Conservation (phyloP, 1,139 yeast genomes). For the Kurtzmaniella quercitrusa region DNA sequence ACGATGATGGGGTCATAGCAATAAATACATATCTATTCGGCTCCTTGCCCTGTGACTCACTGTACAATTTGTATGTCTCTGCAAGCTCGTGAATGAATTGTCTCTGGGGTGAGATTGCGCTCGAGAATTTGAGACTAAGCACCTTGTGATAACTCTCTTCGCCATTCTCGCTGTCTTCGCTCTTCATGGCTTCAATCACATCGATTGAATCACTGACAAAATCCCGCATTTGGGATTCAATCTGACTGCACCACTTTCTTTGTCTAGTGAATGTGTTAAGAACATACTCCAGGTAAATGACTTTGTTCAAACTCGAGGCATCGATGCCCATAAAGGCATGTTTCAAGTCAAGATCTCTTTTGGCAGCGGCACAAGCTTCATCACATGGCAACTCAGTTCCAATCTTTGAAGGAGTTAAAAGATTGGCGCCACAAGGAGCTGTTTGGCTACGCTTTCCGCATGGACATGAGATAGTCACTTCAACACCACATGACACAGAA, state of each 20-base stretch:
- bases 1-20: conserved; percentile 35
- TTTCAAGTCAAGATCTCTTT: conserved; percentile 59
- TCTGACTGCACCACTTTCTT: conserved; percentile 57
- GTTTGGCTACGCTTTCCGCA: conserved; percentile 55
- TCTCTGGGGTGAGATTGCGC: conserved; percentile 70
- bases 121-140: conserved; percentile 48
- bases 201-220: conserved; percentile 38
- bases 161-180: neutral
- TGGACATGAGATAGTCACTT: conserved; percentile 49
- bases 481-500: conserved; percentile 39
- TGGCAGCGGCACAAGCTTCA: conserved; percentile 59
- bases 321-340: conserved; percentile 52
- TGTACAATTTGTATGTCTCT: conserved; percentile 50
- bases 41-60: conserved; percentile 78
- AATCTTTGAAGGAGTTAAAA: conserved; percentile 21
- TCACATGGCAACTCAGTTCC: conserved; percentile 52
- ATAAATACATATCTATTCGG: conserved; percentile 73
- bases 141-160: neutral
- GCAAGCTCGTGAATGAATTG: conserved; percentile 69
- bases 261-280: conserved; percentile 47
- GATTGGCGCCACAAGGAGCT: conserved; percentile 53
- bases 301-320: conserved; percentile 14
- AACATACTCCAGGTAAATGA: conserved; percentile 42
- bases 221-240: conserved; percentile 50
- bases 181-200: conserved; percentile 14